Conservation (phyloP, 306 rosid species). For the Citrullus colocynthis region DNA sequence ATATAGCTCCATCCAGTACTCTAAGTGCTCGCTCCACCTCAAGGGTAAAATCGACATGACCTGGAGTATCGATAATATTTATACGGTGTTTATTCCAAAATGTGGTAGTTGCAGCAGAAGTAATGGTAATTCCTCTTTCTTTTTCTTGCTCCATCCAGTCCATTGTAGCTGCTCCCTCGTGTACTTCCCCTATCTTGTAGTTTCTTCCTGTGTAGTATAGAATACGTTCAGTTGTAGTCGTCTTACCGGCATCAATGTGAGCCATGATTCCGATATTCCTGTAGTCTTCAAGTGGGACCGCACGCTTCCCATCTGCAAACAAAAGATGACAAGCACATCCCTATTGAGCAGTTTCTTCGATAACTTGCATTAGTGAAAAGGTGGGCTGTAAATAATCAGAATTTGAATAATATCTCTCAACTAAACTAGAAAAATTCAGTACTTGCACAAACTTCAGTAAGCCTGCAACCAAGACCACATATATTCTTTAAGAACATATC, state of each 20-base stretch:
- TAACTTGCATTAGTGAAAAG: background rate
- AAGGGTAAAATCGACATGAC: slow-evolving; percentile 90
- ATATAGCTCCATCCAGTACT: slow-evolving; percentile 95
- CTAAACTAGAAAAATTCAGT: background rate
- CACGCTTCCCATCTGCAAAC: slow-evolving; percentile 40
- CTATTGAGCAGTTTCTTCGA: background rate
- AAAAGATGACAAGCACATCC: background rate
- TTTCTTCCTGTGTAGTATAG: slow-evolving; percentile 86
- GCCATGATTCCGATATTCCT: slow-evolving; percentile 98
- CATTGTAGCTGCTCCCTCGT: slow-evolving; percentile 96
- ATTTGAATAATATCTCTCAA: too few species aligned
- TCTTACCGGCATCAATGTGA: slow-evolving; percentile 94
- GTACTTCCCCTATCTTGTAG: slow-evolving; percentile 97
- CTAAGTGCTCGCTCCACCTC: slow-evolving; percentile 96
- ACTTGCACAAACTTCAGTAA: background rate
- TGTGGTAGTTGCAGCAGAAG: slow-evolving; percentile 97
- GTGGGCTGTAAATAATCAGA: background rate
- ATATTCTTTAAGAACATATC: background rate
- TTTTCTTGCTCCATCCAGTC: slow-evolving; percentile 99
- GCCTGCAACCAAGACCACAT: background rate
- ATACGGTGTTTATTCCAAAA: slow-evolving; percentile 88
- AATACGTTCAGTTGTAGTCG: slow-evolving; percentile 82
- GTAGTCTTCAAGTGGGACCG: slow-evolving; percentile 59
- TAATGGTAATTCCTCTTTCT: slow-evolving; percentile 96
- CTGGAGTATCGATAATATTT: slow-evolving; percentile 95